These are phyloP conservation scores for Xylaria telfairii DNA, from an alignment of 495 filamentous ascomycete genomes.

Conservation along the genomic window DNA sequence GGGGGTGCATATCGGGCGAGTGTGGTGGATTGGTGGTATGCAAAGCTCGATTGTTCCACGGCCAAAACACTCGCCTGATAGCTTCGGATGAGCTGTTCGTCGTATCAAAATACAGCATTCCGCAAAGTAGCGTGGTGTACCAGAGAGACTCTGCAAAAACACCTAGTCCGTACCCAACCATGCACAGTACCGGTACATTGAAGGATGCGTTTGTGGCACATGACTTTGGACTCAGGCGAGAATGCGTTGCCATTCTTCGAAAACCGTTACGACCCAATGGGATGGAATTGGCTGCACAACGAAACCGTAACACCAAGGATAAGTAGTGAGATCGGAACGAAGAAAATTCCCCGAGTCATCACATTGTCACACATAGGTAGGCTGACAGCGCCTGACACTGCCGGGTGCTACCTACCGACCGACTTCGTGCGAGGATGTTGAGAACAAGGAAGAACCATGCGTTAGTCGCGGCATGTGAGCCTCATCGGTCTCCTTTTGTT, in stretches of 20 bases:
- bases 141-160: constrained; percentile 9
- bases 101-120: constrained; percentile 19
- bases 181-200: constrained; percentile 10
- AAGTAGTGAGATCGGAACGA: constrained; percentile 20
- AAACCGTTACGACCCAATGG: constrained; percentile 30
- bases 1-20: constrained; percentile 25
- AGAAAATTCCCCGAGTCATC: constrained; percentile 27
- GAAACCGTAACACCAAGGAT: constrained; percentile 21
- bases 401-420: constrained; percentile 20
- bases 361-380: constrained; percentile 24
- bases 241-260: constrained; percentile 23
- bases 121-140: constrained; percentile 17
- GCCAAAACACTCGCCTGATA: constrained; percentile 14
- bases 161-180: constrained; percentile 12
- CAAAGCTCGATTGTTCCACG: constrained; percentile 20
- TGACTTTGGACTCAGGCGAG: constrained; percentile 22
- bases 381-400: constrained; percentile 19
- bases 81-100: constrained; percentile 16
- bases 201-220: constrained; percentile 9
- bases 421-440: constrained; percentile 22
- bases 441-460: constrained; percentile 29
- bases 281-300: constrained; percentile 21
- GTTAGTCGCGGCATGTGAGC: constrained; percentile 22
- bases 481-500: neutral
- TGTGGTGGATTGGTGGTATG: constrained; percentile 21